Evolutionary conservation across 345 rosid genomes (phyloP), one percentile per base, ranked within the genome.

Genomic region (Draba incana): DNA sequence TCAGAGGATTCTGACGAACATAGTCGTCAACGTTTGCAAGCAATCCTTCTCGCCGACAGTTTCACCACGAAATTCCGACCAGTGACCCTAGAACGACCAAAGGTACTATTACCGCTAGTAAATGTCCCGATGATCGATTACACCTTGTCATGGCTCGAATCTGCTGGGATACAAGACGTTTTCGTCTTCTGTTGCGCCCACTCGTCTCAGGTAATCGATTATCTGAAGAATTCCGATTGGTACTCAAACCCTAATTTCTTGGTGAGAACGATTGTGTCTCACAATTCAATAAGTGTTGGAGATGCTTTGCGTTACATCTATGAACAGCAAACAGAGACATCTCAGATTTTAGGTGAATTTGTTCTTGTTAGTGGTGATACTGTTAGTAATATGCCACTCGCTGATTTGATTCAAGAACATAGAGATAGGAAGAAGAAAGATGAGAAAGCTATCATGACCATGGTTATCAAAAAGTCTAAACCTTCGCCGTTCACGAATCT

Each of bases 181-280:
- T 87, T 94, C 57, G 93, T 94, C 12, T 91, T 94, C 79, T 91
- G 98, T 72, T 91, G 98, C 54, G 96, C 98, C 42, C 98, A 94
- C 57, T 84, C 97, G 4, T 78, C 39, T 68, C 99, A 91, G 73
- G 84, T 94, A 11, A 88, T 79, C 54, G 88, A 80, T 24, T 88
- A 94, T 75, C 81, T 94, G 73, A 80, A 89, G 82, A 82, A 78
- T 50, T 91, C 96, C 2, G 80, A 88, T 42, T 90, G 97, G 98
- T 23, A 30, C 63, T 78, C 88, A 1, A 86, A 83, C 55, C 88
- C 90, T 0, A 87, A 79, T n/a, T 81, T 94, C 66, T 16, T 71
- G 0, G 96, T 91, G 55, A 71, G 76, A 2, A 85, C 92, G 0
- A 86, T 94, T 2, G 96, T 89, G 77, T 94, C 97, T 0, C 90